These are phyloP conservation scores for Ogataea allantospora DNA, from an alignment of 805 yeast genomes.

Conservation along the genomic window DNA sequence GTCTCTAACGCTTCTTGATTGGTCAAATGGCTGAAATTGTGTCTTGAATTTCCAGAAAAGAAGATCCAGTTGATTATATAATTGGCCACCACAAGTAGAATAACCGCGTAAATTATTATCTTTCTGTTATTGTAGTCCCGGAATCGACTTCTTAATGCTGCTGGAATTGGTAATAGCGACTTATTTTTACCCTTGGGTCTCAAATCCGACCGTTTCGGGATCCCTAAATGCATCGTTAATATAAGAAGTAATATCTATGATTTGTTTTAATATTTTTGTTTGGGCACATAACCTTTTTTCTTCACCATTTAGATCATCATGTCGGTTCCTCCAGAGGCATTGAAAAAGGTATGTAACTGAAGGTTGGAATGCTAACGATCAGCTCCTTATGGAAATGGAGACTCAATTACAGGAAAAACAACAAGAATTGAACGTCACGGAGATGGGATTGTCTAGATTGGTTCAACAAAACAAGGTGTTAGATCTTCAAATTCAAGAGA, in stretches of 20 bases:
- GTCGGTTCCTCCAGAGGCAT: conserved; percentile 46
- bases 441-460: conserved; percentile 48
- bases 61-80: conserved; percentile 35
- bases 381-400: conserved; percentile 65
- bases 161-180: conserved; percentile 22
- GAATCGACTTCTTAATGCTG: conserved; percentile 17
- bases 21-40: conserved; percentile 24
- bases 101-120: conserved; percentile 7
- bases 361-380: conserved; percentile 1
- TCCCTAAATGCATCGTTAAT: conserved; percentile 25
- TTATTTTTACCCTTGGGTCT: conserved; percentile 22
- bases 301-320: conserved; percentile 17
- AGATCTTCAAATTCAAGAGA: conserved; percentile 54
- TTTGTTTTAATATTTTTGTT: background rate
- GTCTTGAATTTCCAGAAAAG: conserved; percentile 6
- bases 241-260: conserved; percentile 7
- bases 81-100: conserved; percentile 10
- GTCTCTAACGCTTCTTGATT: conserved; percentile 24
- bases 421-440: conserved; percentile 56
- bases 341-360: conserved; percentile 34
- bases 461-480: conserved; percentile 52
- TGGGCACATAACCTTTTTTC: conserved; percentile 9
- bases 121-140: conserved; percentile 13
- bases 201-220: conserved; percentile 27
- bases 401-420: conserved; percentile 57